These are phyloP conservation scores for Fusarium sp. DNA, from an alignment of 2,329 filamentous ascomycete species.

Conservation along the genomic window DNA sequence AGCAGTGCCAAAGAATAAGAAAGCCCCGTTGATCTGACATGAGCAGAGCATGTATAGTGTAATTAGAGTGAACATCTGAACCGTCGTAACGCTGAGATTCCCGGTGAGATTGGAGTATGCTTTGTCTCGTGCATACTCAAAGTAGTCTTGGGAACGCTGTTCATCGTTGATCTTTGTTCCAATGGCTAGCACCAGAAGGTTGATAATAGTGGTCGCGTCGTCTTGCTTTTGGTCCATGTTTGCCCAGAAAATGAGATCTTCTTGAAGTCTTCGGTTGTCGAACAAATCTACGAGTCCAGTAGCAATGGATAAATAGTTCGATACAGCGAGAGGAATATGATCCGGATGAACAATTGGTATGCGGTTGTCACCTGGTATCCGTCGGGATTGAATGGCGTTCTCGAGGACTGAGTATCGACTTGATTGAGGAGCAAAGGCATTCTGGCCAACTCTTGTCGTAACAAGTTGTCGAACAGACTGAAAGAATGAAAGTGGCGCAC, in stretches of 20 bases:
- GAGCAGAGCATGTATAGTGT: slow-evolving; percentile 66
- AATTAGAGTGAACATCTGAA: slow-evolving; percentile 62
- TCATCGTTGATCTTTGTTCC: slow-evolving; percentile 58
- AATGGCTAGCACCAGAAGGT: slow-evolving; percentile 64
- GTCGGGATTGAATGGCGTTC: slow-evolving; percentile 51
- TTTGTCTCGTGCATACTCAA: slow-evolving; percentile 60
- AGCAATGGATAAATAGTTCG: slow-evolving; percentile 54
- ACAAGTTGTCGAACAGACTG: slow-evolving; percentile 65
- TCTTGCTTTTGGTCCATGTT: slow-evolving; percentile 47
- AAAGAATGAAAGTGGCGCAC: slow-evolving; percentile 66
- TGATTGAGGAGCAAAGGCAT: slow-evolving; percentile 63
- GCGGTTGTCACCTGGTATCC: slow-evolving; percentile 28
- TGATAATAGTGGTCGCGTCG: slow-evolving; percentile 55
- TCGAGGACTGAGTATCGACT: slow-evolving; percentile 63
- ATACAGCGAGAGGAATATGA: slow-evolving; percentile 47
- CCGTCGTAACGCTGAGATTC: slow-evolving; percentile 60
- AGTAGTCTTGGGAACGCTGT: slow-evolving; percentile 56
- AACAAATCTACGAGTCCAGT: slow-evolving; percentile 62
- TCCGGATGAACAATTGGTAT: slow-evolving; percentile 45
- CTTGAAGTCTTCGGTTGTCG: slow-evolving; percentile 52
- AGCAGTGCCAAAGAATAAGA: slow-evolving; percentile 65
- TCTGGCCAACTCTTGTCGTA: slow-evolving; percentile 58
- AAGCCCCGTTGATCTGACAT: slow-evolving; percentile 66
- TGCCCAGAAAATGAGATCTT: slow-evolving; percentile 58
- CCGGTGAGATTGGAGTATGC: slow-evolving; percentile 58